A percentile compares a stretch with the other conserved stretches of the same genome.
Conservation (phyloP, 2,329 filamentous ascomycete genomes). For the Diaporthe capsici region DNA sequence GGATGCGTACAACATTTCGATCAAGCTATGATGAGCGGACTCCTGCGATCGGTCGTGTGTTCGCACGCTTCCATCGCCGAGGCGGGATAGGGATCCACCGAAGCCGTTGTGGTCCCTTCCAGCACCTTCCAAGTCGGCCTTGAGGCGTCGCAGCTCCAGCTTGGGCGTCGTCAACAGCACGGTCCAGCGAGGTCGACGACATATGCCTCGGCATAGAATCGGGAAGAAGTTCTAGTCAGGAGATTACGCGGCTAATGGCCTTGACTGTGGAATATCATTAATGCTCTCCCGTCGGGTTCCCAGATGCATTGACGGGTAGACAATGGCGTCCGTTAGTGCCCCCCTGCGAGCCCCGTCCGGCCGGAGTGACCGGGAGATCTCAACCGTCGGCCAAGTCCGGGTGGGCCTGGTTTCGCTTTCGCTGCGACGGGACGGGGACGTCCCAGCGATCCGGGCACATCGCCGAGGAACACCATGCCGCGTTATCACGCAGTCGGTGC, state of each 20-base stretch:
- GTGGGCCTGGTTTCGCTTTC: constrained; percentile 32
- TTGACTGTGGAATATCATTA: constrained; percentile 12
- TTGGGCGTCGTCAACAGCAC: neutral
- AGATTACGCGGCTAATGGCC: constrained; percentile 26
- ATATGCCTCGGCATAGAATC: constrained; percentile 12
- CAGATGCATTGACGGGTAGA: constrained; percentile 26
- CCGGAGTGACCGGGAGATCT: constrained; percentile 36
- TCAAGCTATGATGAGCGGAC: constrained; percentile 71
- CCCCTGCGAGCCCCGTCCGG: constrained; percentile 25
- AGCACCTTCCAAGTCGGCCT: neutral
- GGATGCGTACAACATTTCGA: constrained; percentile 76
- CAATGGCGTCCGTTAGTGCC: constrained; percentile 25
- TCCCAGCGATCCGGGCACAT: constrained; percentile 25
- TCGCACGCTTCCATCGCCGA: neutral
- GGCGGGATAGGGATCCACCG: neutral
- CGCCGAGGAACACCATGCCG: constrained; percentile 13
- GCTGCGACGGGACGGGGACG: constrained; percentile 25
- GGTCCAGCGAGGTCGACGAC: neutral
- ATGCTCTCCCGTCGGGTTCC: constrained; percentile 9
- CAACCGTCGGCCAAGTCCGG: constrained; percentile 31
- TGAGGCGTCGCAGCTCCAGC: neutral
- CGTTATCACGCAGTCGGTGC: constrained; percentile 4
- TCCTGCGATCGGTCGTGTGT: neutral
- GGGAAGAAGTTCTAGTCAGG: neutral
- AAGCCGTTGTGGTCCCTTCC: constrained; percentile 1